Evolutionary conservation across 2,329 filamentous ascomycete species (phyloP).

Genomic region (Botrytis byssoidea): DNA sequence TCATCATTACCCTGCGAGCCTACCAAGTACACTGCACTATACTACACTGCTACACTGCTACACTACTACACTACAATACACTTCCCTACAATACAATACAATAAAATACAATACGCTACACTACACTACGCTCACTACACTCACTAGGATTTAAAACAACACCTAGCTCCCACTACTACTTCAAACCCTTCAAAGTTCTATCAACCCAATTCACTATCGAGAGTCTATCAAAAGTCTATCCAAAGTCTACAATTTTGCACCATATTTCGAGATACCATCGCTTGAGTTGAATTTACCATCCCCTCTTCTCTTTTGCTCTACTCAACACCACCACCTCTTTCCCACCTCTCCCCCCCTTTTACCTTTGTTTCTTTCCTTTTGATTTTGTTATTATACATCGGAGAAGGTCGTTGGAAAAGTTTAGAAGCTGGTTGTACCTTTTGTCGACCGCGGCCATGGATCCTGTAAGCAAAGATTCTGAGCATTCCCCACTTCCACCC

Average conservation of each 20-base stretch:
- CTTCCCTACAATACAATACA: too few relatives aligned
- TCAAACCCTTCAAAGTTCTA: not conserved
- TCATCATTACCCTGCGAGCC: not conserved
- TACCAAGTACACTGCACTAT: not conserved
- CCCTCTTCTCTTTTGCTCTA: not conserved
- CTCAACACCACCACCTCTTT: not conserved
- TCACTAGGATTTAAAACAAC: not conserved
- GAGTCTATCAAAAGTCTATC: not conserved
- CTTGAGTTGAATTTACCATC: not conserved
- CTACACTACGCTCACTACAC: not conserved
- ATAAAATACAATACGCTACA: not conserved
- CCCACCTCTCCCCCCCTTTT: not conserved
- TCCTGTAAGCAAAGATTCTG: slow-evolving; percentile 25
- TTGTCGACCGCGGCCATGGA: slow-evolving; percentile 21
- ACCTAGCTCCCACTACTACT: not conserved
- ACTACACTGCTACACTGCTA: too few relatives aligned
- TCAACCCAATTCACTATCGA: not conserved
- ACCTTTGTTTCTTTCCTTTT: not conserved
- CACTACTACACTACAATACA: too few relatives aligned
- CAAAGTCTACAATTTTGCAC: not conserved
- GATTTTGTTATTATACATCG: not conserved
- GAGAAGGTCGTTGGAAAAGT: not conserved
- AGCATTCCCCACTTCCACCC: slow-evolving; percentile 14
- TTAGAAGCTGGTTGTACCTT: slow-evolving; percentile 10
- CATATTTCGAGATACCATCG: not conserved